Conservation (phyloP, 2,329 filamentous ascomycete species). For the Daldinia sp. region DNA sequence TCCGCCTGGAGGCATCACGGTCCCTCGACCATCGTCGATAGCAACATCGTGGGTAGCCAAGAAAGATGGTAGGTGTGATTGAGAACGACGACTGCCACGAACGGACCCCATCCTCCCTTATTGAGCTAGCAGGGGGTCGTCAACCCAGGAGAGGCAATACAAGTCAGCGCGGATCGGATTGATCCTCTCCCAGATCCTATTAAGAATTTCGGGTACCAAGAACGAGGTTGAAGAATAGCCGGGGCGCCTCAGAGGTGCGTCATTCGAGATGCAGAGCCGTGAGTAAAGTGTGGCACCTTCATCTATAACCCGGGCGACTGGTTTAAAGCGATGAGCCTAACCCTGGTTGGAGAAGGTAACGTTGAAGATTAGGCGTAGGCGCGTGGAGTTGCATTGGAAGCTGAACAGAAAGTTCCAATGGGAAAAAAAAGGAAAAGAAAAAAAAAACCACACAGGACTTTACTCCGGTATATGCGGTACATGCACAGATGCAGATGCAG, state of each 20-base stretch:
- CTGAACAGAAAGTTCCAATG: conserved; percentile 30
- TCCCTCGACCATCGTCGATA: conserved; percentile 15
- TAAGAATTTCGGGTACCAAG: conserved; percentile 18
- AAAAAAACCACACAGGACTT: not conserved
- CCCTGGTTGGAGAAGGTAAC: conserved; percentile 34
- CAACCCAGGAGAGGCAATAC: conserved; percentile 7
- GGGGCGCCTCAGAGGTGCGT: conserved; percentile 28
- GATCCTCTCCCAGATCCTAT: conserved; percentile 16
- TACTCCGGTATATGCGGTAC: conserved; percentile 2
- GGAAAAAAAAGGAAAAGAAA: not conserved
- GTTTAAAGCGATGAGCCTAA: conserved; percentile 27
- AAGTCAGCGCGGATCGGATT: conserved; percentile 25
- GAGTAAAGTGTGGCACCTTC: conserved; percentile 21
- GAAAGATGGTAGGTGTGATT: conserved; percentile 20
- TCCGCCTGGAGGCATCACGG: conserved; percentile 9
- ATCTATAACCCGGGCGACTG: conserved; percentile 35
- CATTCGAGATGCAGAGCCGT: conserved; percentile 27
- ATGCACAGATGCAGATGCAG: no score
- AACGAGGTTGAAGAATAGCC: conserved; percentile 27
- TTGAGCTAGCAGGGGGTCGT: not conserved
- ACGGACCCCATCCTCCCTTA: conserved; percentile 10
- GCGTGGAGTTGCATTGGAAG: conserved; percentile 29
- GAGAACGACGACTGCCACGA: conserved; percentile 9
- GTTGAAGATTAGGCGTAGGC: conserved; percentile 31
- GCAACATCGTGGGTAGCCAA: conserved; percentile 5